Evolutionary conservation across 768 basidiomycete genomes (phyloP), one percentile per base, ranked within the genome.

Genomic region (Termitomyces sp.): DNA sequence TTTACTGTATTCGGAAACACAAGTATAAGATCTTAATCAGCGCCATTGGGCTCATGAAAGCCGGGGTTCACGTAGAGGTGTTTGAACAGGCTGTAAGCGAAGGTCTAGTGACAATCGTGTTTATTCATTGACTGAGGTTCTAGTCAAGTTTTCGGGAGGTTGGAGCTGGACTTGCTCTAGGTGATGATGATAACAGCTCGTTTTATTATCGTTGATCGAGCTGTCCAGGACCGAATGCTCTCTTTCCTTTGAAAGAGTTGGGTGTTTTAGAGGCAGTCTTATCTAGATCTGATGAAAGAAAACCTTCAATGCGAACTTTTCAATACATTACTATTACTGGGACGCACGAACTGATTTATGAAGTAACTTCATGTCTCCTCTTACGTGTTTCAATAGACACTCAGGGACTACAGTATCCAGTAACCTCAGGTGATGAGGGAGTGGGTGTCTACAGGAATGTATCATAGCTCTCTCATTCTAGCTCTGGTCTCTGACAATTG

Each of bases 91-190:
- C 50, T 35, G 50, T 23, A 50, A 50, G 14, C 35, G 12, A 35
- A 35, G 32, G 1, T 14, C 23, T 14, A 8, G 20, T 35, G 20
- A 23, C 8, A 14, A 12, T 10, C 50, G 13, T 6, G 33, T 14
- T 50, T 20, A 14, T 7, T 35, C 20, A 23, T 35, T 50, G 20
- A 50, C 1, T 54, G 56, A 62, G 26, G 26, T 43, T 59, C 2
- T 63, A 84, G 82, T 65, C 75, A 18, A 72, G 74, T 54, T 83
- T 81, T 58, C 76, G 73, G 26, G 81, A 84, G 67, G 73, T 83
- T 44, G 83, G 83, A 9, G 82, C 82, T 18, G 82, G 81, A 16
- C 76, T 85, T 48, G 78, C 75, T 18, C 61, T 85, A 26, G 82
- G 82, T 80, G 54, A 33, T 28, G 32, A 47, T 47, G 9, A 36